phyloP scores from a whole-genome alignment of 1,284 basidiomycete species.

The Papiliotrema fonsecae region DNA sequence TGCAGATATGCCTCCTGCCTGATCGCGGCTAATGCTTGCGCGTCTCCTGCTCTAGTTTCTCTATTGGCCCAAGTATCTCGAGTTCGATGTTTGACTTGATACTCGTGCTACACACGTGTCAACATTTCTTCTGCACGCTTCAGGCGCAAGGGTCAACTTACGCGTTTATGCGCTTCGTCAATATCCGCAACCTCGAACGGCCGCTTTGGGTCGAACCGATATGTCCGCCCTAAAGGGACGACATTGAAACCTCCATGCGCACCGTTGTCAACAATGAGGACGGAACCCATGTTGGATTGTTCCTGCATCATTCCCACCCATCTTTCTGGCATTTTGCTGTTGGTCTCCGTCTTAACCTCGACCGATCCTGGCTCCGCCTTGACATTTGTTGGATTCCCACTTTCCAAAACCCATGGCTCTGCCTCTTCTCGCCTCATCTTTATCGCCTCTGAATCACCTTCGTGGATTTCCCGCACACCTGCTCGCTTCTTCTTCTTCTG shows the following conservation, averaged over 20 bases:
- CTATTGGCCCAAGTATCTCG: conserved; percentile 41
- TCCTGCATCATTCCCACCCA: conserved; percentile 43
- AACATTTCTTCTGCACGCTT: not conserved
- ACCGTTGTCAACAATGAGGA: conserved; percentile 38
- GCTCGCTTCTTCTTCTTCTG: conserved; percentile 15
- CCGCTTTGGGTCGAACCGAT: conserved; percentile 39
- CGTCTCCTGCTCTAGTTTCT: conserved; percentile 8
- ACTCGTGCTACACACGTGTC: conserved; percentile 31
- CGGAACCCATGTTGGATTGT: conserved; percentile 26
- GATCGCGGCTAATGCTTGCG: conserved; percentile 7
- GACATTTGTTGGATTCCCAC: conserved; percentile 21
- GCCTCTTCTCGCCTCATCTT: conserved; percentile 39
- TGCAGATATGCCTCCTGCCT: conserved; percentile 1
- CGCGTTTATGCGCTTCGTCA: conserved; percentile 41
- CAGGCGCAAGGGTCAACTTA: conserved; percentile 7
- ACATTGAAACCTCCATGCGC: conserved; percentile 34
- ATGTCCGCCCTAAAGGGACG: conserved; percentile 38
- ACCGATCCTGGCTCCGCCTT: not conserved
- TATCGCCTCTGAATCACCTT: conserved; percentile 40
- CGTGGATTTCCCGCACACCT: conserved; percentile 38
- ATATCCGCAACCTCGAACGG: conserved; percentile 42
- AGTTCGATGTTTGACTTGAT: conserved; percentile 36
- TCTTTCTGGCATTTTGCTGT: conserved; percentile 22
- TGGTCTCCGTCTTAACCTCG: not conserved
- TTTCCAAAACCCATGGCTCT: conserved; percentile 41